Evolutionary conservation across 257 asterid species (phyloP).

Genomic region (Catharanthus roseus): DNA sequence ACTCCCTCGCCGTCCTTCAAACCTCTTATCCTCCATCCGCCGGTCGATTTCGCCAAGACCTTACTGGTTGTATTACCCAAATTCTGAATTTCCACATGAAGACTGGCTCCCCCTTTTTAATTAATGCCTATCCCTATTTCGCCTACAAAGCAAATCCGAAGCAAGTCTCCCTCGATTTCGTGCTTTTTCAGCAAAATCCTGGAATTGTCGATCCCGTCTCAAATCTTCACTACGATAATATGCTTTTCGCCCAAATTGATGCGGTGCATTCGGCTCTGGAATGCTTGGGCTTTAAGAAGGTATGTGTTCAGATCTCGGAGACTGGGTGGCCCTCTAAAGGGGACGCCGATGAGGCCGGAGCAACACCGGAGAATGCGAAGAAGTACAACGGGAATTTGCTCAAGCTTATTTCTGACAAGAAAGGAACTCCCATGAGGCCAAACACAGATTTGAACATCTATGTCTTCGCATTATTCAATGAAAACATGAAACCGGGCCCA

Average conservation of each 20-base stretch:
- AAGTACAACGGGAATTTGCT: slow-evolving; percentile 60
- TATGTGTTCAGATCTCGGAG: slow-evolving; percentile 77
- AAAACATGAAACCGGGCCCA: slow-evolving; percentile 89
- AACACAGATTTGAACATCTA: slow-evolving; percentile 48
- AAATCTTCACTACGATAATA: slow-evolving; percentile 61
- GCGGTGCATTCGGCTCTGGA: slow-evolving; percentile 70
- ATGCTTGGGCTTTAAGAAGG: slow-evolving; percentile 56
- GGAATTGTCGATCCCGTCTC: slow-evolving; percentile 44
- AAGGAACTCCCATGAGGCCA: slow-evolving; percentile 83
- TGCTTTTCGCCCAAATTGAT: slow-evolving; percentile 80
- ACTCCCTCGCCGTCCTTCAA: slow-evolving; percentile 60
- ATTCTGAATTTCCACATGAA: slow-evolving; percentile 59
- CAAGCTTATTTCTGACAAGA: slow-evolving; percentile 44
- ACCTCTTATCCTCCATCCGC: slow-evolving; percentile 82
- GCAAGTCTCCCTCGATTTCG: slow-evolving; percentile 56
- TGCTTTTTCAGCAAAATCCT: slow-evolving; percentile 45
- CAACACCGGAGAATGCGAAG: slow-evolving; percentile 66
- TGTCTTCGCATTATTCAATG: slow-evolving; percentile 75
- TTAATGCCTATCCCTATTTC: slow-evolving; percentile 82
- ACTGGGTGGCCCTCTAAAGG: slow-evolving; percentile 96
- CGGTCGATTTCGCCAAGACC: slow-evolving; percentile 57
- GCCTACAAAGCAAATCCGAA: slow-evolving; percentile 67
- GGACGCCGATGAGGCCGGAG: slow-evolving; percentile 74
- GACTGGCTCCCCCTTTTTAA: slow-evolving; percentile 56
- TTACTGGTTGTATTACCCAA: slow-evolving; percentile 32